phyloP scores from a whole-genome alignment of 2,329 filamentous ascomycete genomes.

The Seiridium cupressi region DNA sequence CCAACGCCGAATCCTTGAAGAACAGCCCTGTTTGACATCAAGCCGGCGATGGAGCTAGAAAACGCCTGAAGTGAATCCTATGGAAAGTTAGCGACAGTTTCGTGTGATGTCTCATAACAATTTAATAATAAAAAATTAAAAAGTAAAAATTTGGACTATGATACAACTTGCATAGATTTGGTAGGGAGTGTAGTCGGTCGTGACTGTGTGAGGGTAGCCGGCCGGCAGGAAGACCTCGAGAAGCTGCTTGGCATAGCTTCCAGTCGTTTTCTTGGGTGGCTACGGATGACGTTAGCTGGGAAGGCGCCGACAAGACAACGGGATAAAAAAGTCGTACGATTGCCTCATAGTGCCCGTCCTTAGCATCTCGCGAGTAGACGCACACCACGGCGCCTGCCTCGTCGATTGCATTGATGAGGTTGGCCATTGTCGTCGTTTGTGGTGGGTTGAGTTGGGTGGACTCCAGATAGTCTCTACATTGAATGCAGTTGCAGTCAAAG shows the following conservation, averaged over 20 bases:
- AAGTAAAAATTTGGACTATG: too few species aligned
- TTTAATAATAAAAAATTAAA: neutral
- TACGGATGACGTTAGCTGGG: neutral
- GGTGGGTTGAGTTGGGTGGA: too few species aligned
- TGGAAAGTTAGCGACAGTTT: neutral
- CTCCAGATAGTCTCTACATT: too few species aligned
- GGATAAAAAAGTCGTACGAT: slow-evolving; percentile 3
- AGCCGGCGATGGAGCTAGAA: slow-evolving; percentile 74
- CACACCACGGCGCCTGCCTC: slow-evolving; percentile 22
- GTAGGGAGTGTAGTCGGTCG: slow-evolving; percentile 77
- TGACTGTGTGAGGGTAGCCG: slow-evolving; percentile 86
- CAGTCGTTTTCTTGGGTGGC: slow-evolving; percentile 17
- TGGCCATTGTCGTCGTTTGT: slow-evolving; percentile 3
- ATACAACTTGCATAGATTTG: slow-evolving; percentile 44
- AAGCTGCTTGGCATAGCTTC: slow-evolving; percentile 30
- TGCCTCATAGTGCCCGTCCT: slow-evolving; percentile 31
- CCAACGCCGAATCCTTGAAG: slow-evolving; percentile 81
- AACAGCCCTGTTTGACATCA: slow-evolving; percentile 80
- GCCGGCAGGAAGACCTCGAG: slow-evolving; percentile 80
- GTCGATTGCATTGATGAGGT: slow-evolving; percentile 20
- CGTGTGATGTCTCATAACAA: neutral
- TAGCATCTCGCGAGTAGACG: slow-evolving; percentile 55
- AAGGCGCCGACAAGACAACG: too few species aligned
- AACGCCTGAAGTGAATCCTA: slow-evolving; percentile 79
- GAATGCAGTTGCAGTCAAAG: too few species aligned